These are phyloP conservation scores for Senna siamea DNA, from an alignment of 306 rosid genomes.

Conservation along the genomic window DNA sequence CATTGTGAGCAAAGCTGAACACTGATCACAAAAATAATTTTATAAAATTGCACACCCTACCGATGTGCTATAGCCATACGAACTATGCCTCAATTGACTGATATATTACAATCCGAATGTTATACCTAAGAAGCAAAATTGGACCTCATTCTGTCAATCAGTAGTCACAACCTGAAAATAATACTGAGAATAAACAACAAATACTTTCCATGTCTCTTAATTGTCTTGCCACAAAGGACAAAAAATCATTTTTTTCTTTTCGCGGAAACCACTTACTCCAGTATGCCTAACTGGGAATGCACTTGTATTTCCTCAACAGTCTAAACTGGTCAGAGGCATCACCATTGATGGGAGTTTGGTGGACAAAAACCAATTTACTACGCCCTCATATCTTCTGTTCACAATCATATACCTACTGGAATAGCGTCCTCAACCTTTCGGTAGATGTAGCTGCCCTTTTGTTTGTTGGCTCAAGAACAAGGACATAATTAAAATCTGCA, in stretches of 20 bases:
- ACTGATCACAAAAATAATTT: constrained; percentile 22
- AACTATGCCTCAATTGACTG: constrained; percentile 40
- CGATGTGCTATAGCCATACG: constrained; percentile 29
- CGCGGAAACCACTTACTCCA: constrained; percentile 40
- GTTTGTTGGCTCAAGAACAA: constrained; percentile 97
- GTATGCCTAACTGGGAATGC: constrained; percentile 33
- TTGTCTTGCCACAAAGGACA: constrained; percentile 38
- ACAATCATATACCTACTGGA: constrained; percentile 50
- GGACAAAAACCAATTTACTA: constrained; percentile 19
- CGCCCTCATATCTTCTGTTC: constrained; percentile 28
- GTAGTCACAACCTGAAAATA: constrained; percentile 25
- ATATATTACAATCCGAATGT: constrained; percentile 48
- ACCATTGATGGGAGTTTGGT: constrained; percentile 11
- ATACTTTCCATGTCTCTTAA: constrained; percentile 42
- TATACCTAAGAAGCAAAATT: constrained; percentile 59
- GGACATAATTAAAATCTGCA: constrained; percentile 86
- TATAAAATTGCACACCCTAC: constrained; percentile 20
- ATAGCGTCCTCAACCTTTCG: constrained; percentile 79
- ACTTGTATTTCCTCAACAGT: constrained; percentile 28
- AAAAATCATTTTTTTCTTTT: constrained; percentile 41
- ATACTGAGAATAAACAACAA: constrained; percentile 21
- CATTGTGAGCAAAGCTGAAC: constrained; percentile 8
- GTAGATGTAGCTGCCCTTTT: constrained; percentile 84
- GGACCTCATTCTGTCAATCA: constrained; percentile 40
- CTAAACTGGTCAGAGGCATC: constrained; percentile 15